Evolutionary conservation across 2,329 filamentous ascomycete species (phyloP), one percentile per base, ranked within the genome.

Genomic region (Sclerotinia sclerotiorum): DNA sequence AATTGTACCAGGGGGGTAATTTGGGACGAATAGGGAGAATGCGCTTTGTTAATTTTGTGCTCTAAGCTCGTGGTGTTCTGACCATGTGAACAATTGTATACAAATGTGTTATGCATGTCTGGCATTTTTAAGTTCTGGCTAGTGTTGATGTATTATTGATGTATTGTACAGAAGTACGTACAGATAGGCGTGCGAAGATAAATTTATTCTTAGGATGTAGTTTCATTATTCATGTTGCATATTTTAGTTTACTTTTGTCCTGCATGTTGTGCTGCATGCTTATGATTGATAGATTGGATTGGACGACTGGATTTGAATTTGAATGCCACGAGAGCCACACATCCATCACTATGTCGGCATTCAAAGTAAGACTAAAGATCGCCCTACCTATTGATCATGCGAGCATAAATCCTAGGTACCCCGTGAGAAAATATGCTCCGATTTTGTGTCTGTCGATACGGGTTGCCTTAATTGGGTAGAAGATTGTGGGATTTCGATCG

Each of bases 281-380:
- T 13, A 24, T 51, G 54, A 35, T n/a, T 21, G 39, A 39, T 13
- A 13, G 39, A 39, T 48, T 21, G 6, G 46, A 48, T 48, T 35
- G 54, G 54, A 39, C 29, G 29, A 29, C 29, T 6, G 21, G 32
- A 39, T 55, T 55, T n/a, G 52, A 11, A 56, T 35, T 35, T 21
- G 19, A 56, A n/a, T 35, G 54, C 54, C 54, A 35, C 29, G 19
- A 35, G 42, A 61, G 44, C 58, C 58, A 49, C 29, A 35, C 58
- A 35, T 49, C 44, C 46, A 62, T 39, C 32, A 62, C 46, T 27
- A 39, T 21, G 49, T 62, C 60, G 60, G 46, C 60, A 62, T 62
- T 62, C 21, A 13, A 19, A 51, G 21, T 39, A 19, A 27, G 46
- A 51, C 60, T 51, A 39, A 51, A 51, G 60, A 63, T 63, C 60